A percentile compares a stretch with the other conserved stretches of the same genome.
phyloP scores from a whole-genome alignment of 139 green algal species.

The Chlorella vulgaris region DNA sequence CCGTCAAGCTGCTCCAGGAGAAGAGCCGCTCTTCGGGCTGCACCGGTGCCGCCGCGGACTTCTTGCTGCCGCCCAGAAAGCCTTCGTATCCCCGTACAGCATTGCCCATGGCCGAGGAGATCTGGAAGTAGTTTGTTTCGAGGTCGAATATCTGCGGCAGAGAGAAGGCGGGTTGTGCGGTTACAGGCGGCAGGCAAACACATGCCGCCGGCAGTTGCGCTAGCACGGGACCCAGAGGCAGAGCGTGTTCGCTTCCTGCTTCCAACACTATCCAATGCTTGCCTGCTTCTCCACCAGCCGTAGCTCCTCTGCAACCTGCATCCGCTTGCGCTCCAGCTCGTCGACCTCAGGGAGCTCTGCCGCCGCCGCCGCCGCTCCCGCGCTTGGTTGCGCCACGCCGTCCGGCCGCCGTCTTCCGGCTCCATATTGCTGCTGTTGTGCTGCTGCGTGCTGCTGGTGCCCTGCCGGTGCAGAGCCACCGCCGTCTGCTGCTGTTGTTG shows the following conservation, averaged over 20 bases:
- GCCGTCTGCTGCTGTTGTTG: neutral
- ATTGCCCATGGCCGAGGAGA: constrained; percentile 61
- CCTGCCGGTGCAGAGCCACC: neutral
- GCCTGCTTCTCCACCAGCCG: constrained; percentile 53
- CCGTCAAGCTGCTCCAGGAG: constrained; percentile 48
- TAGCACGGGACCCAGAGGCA: neutral
- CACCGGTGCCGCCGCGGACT: constrained; percentile 27
- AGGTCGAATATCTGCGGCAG: constrained; percentile 64
- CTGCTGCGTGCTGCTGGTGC: neutral
- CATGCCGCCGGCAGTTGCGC: neutral
- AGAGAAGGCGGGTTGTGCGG: neutral
- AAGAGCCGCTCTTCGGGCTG: constrained; percentile 63
- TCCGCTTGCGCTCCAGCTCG: constrained; percentile 54
- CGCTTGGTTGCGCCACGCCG: neutral
- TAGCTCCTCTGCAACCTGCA: constrained; percentile 51
- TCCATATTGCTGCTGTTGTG: neutral
- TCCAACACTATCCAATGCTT: neutral
- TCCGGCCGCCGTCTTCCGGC: constrained; percentile 14
- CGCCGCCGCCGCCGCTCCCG: neutral
- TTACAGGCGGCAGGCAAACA: neutral
- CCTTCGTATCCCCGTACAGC: constrained; percentile 66
- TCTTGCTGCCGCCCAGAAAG: constrained; percentile 46
- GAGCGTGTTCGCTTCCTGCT: neutral
- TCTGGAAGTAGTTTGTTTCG: constrained; percentile 69
- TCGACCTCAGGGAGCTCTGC: constrained; percentile 32